Conservation (phyloP, 257 asterid genomes). For the Nicotiana otophora region DNA sequence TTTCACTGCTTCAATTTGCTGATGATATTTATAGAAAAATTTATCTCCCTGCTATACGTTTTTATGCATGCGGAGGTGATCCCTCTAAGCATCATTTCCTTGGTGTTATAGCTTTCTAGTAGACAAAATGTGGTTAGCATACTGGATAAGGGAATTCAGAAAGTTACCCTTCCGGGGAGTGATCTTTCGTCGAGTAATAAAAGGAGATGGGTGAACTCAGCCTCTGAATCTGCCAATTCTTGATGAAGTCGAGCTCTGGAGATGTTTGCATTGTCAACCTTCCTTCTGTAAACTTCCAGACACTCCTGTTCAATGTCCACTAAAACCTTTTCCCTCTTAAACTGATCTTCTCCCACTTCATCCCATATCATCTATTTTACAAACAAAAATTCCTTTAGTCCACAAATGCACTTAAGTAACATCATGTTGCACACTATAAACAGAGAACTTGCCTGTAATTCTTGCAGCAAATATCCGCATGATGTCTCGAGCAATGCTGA, state of each 20-base stretch:
- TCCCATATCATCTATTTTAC: slow-evolving; percentile 90
- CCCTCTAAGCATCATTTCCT: background rate
- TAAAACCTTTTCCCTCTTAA: slow-evolving; percentile 67
- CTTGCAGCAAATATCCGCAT: slow-evolving; percentile 88
- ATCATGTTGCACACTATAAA: background rate
- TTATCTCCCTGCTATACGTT: background rate
- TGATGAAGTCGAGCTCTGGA: slow-evolving; percentile 85
- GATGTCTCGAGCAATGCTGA: slow-evolving; percentile 75
- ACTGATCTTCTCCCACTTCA: slow-evolving; percentile 84
- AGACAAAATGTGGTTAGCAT: background rate
- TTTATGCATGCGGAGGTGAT: background rate
- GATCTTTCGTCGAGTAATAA: slow-evolving; percentile 93
- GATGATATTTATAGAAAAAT: background rate
- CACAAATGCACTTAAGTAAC: background rate
- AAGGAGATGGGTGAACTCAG: slow-evolving; percentile 83
- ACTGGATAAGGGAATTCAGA: background rate
- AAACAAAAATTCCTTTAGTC: background rate
- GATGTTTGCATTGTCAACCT: slow-evolving; percentile 83
- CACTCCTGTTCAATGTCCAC: slow-evolving; percentile 88
- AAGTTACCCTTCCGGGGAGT: slow-evolving; percentile 75
- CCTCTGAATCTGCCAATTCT: slow-evolving; percentile 91
- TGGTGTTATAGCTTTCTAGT: background rate
- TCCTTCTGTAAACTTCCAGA: slow-evolving; percentile 82
- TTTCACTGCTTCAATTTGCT: background rate
- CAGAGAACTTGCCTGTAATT: slow-evolving; percentile 57